Conservation (phyloP, 1,139 yeast species). For the Geotrichum citri-aurantii region DNA sequence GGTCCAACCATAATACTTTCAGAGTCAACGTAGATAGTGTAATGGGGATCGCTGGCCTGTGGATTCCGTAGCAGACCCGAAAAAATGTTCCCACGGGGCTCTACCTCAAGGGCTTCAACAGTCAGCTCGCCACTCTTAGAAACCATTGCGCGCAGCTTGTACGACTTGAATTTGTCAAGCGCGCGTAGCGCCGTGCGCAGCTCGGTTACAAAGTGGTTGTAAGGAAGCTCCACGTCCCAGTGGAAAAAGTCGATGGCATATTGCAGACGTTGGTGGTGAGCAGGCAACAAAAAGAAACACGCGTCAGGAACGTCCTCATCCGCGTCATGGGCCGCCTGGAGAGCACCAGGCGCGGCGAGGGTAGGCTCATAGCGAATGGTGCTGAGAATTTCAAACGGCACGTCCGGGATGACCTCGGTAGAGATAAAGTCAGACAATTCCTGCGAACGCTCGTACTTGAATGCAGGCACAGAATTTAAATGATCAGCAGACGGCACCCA, state of each 20-base stretch:
- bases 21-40: constrained; percentile 60
- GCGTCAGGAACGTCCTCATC: constrained; percentile 19
- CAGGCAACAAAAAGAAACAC: constrained; percentile 49
- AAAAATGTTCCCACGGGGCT: constrained; percentile 39
- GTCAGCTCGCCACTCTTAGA: constrained; percentile 45
- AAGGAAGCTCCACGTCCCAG: constrained; percentile 43
- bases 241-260: constrained; percentile 52
- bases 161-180: constrained; percentile 36
- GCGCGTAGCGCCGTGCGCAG: constrained; percentile 1
- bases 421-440: constrained; percentile 6
- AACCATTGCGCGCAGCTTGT: constrained; percentile 56
- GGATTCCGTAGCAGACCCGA: constrained; percentile 38
- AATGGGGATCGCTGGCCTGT: constrained; percentile 36
- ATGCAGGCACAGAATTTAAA: neutral
- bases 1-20: constrained; percentile 55
- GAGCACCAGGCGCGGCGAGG: constrained; percentile 31
- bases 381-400: constrained; percentile 50
- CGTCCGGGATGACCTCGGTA: constrained; percentile 4
- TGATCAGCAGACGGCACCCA: constrained; percentile 1
- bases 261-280: constrained; percentile 57
- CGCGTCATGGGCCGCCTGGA: neutral
- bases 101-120: constrained; percentile 47
- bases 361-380: constrained; percentile 71
- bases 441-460: constrained; percentile 2
- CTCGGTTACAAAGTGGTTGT: constrained; percentile 41